Conservation (phyloP, 2,329 filamentous ascomycete species). For the Xylariaceae sp. region DNA sequence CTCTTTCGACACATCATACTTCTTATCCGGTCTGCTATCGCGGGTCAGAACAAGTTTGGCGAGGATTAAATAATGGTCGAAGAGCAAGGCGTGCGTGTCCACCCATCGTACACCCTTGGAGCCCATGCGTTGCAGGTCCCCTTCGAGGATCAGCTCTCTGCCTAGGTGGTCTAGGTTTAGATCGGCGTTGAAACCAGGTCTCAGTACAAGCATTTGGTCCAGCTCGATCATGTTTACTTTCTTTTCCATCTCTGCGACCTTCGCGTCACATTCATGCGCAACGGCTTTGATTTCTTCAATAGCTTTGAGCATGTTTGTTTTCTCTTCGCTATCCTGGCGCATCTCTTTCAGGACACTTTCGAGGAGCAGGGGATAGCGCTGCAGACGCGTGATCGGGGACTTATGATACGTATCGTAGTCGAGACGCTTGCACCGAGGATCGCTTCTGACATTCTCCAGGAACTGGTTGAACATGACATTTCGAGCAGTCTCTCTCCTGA, state of each 20-base stretch:
- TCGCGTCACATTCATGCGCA: slow-evolving; percentile 82
- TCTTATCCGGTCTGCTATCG: slow-evolving; percentile 65
- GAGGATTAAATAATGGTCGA: slow-evolving; percentile 93
- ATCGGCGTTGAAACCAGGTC: slow-evolving; percentile 82
- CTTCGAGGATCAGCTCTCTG: slow-evolving; percentile 79
- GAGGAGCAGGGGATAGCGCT: slow-evolving; percentile 81
- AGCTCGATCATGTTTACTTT: slow-evolving; percentile 86
- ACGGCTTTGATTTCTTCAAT: slow-evolving; percentile 89
- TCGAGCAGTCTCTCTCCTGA: slow-evolving; percentile 76
- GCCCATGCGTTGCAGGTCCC: slow-evolving; percentile 83
- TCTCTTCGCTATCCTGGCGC: slow-evolving; percentile 80
- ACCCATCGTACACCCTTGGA: slow-evolving; percentile 88
- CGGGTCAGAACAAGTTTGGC: slow-evolving; percentile 73
- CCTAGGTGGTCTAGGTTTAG: slow-evolving; percentile 93
- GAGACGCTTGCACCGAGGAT: slow-evolving; percentile 75
- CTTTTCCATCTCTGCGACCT: slow-evolving; percentile 87
- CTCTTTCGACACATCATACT: slow-evolving; percentile 91
- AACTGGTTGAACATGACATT: slow-evolving; percentile 86
- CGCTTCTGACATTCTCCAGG: slow-evolving; percentile 69
- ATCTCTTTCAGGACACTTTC: slow-evolving; percentile 81
- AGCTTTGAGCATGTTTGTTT: slow-evolving; percentile 73
- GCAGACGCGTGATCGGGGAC: slow-evolving; percentile 83
- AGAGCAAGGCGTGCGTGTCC: slow-evolving; percentile 87
- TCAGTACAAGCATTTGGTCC: slow-evolving; percentile 72
- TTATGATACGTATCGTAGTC: slow-evolving; percentile 96